Conservation (phyloP, 2,329 filamentous ascomycete species). For the Scolecobasidium constrictum region DNA sequence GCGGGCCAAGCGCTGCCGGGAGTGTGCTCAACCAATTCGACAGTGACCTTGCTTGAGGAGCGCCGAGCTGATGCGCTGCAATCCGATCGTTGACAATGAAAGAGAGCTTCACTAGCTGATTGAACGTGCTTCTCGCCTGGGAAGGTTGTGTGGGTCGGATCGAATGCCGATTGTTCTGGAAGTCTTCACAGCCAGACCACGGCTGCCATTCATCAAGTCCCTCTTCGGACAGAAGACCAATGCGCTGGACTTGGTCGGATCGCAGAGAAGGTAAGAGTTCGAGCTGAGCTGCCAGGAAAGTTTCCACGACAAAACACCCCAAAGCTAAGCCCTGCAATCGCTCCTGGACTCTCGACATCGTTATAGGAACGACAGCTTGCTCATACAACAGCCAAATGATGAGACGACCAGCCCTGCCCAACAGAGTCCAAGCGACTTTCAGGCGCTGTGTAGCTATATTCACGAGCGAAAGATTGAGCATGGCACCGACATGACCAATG, state of each 20-base stretch:
- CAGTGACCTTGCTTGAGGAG: neutral
- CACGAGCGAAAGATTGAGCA: slow-evolving; percentile 45
- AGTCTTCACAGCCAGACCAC: slow-evolving; percentile 46
- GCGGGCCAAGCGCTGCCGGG: neutral
- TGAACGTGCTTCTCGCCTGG: slow-evolving; percentile 10
- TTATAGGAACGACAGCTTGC: neutral
- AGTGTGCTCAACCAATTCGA: slow-evolving; percentile 16
- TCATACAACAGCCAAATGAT: slow-evolving; percentile 17
- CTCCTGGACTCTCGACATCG: neutral
- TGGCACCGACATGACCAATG: slow-evolving; percentile 29
- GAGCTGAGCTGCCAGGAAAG: slow-evolving; percentile 42
- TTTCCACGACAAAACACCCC: slow-evolving; percentile 54
- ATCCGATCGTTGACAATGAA: slow-evolving; percentile 4
- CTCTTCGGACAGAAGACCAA: slow-evolving; percentile 48
- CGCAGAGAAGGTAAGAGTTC: slow-evolving; percentile 40
- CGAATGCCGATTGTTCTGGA: slow-evolving; percentile 18
- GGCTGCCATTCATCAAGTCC: slow-evolving; percentile 65
- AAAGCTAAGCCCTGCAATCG: slow-evolving; percentile 34
- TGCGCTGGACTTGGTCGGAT: slow-evolving; percentile 34
- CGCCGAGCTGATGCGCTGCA: neutral
- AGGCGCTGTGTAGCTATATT: slow-evolving; percentile 50
- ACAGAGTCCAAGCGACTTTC: slow-evolving; percentile 50
- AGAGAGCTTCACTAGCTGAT: slow-evolving; percentile 13
- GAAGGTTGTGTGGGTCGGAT: slow-evolving; percentile 14
- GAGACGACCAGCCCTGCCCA: slow-evolving; percentile 53